Evolutionary conservation across 2,329 filamentous ascomycete genomes (phyloP).

Genomic region (Penicillium sp.): DNA sequence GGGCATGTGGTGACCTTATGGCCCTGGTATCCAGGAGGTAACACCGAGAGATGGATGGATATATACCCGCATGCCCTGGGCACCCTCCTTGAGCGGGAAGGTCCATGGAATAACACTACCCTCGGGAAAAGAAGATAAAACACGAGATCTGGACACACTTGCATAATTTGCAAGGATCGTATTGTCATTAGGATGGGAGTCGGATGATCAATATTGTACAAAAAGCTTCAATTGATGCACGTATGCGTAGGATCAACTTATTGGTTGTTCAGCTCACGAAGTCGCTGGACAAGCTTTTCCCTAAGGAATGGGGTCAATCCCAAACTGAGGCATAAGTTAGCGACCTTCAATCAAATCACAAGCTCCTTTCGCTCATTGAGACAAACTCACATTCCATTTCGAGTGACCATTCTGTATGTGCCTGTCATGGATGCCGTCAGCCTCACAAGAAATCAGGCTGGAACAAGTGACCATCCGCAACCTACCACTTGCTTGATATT

Average conservation of each 20-base stretch:
- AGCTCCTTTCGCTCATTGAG: background rate
- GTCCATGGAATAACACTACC: too few relatives aligned
- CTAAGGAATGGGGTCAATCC: conserved; percentile 53
- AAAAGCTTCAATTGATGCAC: background rate
- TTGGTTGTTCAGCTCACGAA: conserved; percentile 41
- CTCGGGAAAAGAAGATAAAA: too few relatives aligned
- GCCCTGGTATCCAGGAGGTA: too few relatives aligned
- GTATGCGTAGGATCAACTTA: background rate
- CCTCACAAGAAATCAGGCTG: background rate
- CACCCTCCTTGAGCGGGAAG: too few relatives aligned
- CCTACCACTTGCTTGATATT: conserved; percentile 61
- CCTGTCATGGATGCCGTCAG: conserved; percentile 32
- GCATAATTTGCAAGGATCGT: background rate
- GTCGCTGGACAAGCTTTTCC: conserved; percentile 51
- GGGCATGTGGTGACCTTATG: too few relatives aligned
- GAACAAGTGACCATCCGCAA: background rate
- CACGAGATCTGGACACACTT: too few relatives aligned
- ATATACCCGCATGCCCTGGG: too few relatives aligned
- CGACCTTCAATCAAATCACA: conserved; percentile 2
- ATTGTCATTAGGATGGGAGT: background rate
- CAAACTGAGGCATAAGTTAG: conserved; percentile 40
- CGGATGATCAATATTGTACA: conserved; percentile 3
- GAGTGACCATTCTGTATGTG: conserved; percentile 63
- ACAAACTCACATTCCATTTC: conserved; percentile 58
- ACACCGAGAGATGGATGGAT: too few relatives aligned